A percentile compares a stretch with the other conserved stretches of the same genome.
These are phyloP conservation scores for Alisma plantagoaquatica DNA, from an alignment of 106 monocot species.

Conservation along the genomic window DNA sequence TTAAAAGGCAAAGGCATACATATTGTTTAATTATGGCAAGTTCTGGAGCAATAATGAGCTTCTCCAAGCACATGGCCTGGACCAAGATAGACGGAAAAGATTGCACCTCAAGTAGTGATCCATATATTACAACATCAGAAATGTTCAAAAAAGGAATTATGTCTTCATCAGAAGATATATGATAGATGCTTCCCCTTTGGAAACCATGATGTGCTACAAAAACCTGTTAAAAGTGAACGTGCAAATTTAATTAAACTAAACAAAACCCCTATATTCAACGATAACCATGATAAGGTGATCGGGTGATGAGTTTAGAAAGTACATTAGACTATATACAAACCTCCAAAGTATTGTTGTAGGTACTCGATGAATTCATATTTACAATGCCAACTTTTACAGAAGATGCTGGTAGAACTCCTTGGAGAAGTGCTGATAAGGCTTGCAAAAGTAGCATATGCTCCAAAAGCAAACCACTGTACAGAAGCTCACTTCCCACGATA, in stretches of 20 bases:
- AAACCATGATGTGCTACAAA: no score
- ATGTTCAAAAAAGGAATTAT: conserved; percentile 37
- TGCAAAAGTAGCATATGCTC: conserved; percentile 80
- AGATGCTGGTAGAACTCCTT: conserved; percentile 34
- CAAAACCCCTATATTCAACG: no score
- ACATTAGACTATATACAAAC: no score
- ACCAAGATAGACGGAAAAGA: conserved; percentile 65
- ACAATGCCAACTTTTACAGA: conserved; percentile 55
- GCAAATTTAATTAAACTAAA: no score
- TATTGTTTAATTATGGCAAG: conserved; percentile 67
- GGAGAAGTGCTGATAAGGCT: conserved; percentile 47
- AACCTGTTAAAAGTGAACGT: no score
- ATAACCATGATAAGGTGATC: no score
- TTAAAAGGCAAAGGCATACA: conserved; percentile 67
- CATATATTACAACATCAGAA: conserved; percentile 80
- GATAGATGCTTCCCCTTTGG: conserved; percentile 30
- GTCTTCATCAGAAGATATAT: conserved; percentile 29
- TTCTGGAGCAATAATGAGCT: conserved; percentile 78
- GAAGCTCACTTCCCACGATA: conserved; percentile 75
- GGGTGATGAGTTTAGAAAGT: no score
- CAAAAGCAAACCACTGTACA: conserved; percentile 68
- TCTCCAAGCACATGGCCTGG: conserved; percentile 82
- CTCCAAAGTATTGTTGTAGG: conserved; percentile 52
- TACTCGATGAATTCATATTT: conserved; percentile 29
- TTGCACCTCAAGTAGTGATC: conserved; percentile 90